A percentile compares a stretch with the other conserved stretches of the same genome.
phyloP scores from a whole-genome alignment of 1,284 basidiomycete genomes.

The Quambalaria eucalypti region DNA sequence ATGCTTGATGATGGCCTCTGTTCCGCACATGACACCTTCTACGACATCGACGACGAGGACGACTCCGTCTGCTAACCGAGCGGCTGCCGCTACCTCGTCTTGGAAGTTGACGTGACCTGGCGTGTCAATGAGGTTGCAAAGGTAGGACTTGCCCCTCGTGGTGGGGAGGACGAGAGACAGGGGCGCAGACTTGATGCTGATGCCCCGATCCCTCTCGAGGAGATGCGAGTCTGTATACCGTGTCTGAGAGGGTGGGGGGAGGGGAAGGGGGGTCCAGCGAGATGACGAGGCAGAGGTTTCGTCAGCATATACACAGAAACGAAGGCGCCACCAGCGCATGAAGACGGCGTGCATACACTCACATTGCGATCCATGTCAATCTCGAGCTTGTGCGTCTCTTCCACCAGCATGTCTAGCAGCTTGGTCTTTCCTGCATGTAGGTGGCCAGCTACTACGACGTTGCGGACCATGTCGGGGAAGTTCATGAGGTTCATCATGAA shows the following conservation, averaged over 20 bases:
- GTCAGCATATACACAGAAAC: background rate
- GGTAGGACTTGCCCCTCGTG: conserved; percentile 83
- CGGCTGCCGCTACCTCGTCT: conserved; percentile 83
- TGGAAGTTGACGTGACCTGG: conserved; percentile 93
- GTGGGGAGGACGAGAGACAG: conserved; percentile 84
- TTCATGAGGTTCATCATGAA: conserved; percentile 85
- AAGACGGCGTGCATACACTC: background rate
- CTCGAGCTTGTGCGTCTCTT: conserved; percentile 87
- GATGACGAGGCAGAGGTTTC: background rate
- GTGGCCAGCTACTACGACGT: conserved; percentile 58
- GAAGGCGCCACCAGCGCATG: background rate
- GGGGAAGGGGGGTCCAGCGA: background rate
- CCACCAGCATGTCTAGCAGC: conserved; percentile 89
- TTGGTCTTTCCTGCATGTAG: conserved; percentile 97
- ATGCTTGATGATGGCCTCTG: conserved; percentile 32
- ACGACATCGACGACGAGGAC: conserved; percentile 59
- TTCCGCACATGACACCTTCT: conserved; percentile 42
- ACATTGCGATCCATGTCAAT: conserved; percentile 32
- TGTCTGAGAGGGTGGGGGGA: conserved; percentile 50
- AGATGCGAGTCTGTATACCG: conserved; percentile 94
- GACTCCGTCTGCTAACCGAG: conserved; percentile 85
- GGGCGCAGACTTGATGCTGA: conserved; percentile 92
- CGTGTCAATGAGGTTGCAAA: conserved; percentile 90
- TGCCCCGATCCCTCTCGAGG: conserved; percentile 74
- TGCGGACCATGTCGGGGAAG: conserved; percentile 84